Percentiles rank a stretch among this genome's conserved stretches.
These are phyloP conservation scores for Phytophthora idaei DNA, from an alignment of 352 stramenopile genomes.

Conservation along the genomic window DNA sequence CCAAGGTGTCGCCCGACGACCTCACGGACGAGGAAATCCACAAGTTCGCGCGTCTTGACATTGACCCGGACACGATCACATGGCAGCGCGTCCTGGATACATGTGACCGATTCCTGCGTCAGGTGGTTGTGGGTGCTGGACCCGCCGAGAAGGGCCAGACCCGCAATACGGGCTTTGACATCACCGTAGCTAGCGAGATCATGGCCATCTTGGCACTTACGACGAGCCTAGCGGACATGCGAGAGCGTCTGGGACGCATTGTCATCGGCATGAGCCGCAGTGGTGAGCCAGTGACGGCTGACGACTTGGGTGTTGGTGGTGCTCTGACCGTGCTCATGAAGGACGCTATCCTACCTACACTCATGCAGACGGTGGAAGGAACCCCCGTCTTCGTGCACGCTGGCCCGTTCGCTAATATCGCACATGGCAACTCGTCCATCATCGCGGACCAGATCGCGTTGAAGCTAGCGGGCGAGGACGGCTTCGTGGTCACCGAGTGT, in stretches of 20 bases:
- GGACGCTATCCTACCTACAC: slow-evolving; percentile 96
- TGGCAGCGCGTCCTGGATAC: slow-evolving; percentile 97
- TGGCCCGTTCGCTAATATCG: slow-evolving; percentile 98
- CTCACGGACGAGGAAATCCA: slow-evolving; percentile 94
- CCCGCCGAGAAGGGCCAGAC: slow-evolving; percentile 91
- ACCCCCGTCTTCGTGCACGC: slow-evolving; percentile 98
- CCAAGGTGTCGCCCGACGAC: slow-evolving; percentile 90
- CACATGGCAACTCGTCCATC: slow-evolving; percentile 97
- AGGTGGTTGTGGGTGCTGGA: slow-evolving; percentile 90
- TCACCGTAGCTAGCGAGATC: slow-evolving; percentile 97
- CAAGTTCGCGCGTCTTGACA: slow-evolving; percentile 95
- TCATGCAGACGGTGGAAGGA: slow-evolving; percentile 98
- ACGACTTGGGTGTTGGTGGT: slow-evolving; percentile 97
- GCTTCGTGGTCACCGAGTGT: slow-evolving; percentile 97
- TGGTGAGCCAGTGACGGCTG: slow-evolving; percentile 93
- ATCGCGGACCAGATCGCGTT: slow-evolving; percentile 96
- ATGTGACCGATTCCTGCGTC: slow-evolving; percentile 96
- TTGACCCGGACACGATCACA: slow-evolving; percentile 93
- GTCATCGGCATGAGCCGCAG: slow-evolving; percentile 91
- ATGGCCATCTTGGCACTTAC: slow-evolving; percentile 98
- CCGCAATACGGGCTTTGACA: slow-evolving; percentile 79
- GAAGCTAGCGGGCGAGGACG: slow-evolving; percentile 94
- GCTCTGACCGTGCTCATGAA: slow-evolving; percentile 98
- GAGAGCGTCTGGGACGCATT: slow-evolving; percentile 93
- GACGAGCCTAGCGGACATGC: slow-evolving; percentile 94